These are phyloP conservation scores for Candida sithepensis DNA, from an alignment of 805 yeast species.

Conservation along the genomic window DNA sequence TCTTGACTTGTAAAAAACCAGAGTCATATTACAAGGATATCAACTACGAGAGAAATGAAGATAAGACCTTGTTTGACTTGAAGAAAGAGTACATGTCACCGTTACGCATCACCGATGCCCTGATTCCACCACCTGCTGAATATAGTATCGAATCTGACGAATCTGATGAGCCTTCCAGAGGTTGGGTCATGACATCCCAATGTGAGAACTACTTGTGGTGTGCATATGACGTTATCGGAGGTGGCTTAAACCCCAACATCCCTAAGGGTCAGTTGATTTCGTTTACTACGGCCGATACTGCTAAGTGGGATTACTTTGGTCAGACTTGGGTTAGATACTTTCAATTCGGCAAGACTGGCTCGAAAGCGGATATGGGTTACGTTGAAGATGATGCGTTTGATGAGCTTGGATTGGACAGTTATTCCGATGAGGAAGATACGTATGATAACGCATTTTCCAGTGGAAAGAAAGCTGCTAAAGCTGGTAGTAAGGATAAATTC, in stretches of 20 bases:
- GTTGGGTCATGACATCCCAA: slow-evolving; percentile 53
- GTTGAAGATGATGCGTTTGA: slow-evolving; percentile 31
- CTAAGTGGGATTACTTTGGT: slow-evolving; percentile 41
- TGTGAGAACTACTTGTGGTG: slow-evolving; percentile 60
- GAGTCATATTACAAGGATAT: slow-evolving; percentile 38
- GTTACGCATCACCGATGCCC: slow-evolving; percentile 39
- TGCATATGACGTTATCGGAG: slow-evolving; percentile 57
- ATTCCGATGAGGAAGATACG: slow-evolving; percentile 6
- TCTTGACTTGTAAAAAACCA: slow-evolving; percentile 52
- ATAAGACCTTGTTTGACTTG: slow-evolving; percentile 26
- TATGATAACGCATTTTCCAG: slow-evolving; percentile 6
- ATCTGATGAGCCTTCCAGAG: slow-evolving; percentile 44
- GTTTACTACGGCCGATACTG: slow-evolving; percentile 28
- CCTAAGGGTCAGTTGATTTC: slow-evolving; percentile 44
- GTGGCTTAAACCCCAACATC: slow-evolving; percentile 35
- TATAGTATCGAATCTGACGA: slow-evolving; percentile 17
- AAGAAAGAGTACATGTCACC: slow-evolving; percentile 37
- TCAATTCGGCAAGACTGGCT: slow-evolving; percentile 21
- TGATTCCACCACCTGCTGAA: slow-evolving; percentile 52
- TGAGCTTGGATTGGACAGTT: slow-evolving; percentile 26
- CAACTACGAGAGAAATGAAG: slow-evolving; percentile 28
- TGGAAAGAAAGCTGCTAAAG: neutral
- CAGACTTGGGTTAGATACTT: slow-evolving; percentile 50
- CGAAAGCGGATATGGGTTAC: slow-evolving; percentile 24
- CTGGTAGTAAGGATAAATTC: slow-evolving; percentile 1